Conservation (phyloP, 768 basidiomycete species). For the Lactarius tabidus region DNA sequence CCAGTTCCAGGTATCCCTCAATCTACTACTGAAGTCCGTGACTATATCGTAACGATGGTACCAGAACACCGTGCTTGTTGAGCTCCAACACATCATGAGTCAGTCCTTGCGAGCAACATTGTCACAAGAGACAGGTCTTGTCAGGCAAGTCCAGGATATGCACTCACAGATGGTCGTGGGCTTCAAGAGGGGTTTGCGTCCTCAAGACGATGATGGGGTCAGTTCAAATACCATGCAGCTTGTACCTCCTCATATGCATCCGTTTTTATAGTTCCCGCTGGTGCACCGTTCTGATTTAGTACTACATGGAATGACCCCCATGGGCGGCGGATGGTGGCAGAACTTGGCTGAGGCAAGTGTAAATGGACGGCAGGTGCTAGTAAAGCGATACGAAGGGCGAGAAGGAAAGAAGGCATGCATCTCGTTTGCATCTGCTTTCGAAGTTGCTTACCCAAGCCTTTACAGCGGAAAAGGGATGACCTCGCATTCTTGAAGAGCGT, state of each 20-base stretch:
- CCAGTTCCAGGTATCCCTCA: slow-evolving; percentile 11
- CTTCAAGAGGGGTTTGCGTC: slow-evolving; percentile 6
- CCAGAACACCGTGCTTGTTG: slow-evolving; percentile 13
- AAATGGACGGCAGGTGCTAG: slow-evolving; percentile 8
- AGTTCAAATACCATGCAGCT: not conserved
- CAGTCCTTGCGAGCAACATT: not conserved
- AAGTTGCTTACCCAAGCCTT: not conserved
- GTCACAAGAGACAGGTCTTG: slow-evolving; percentile 16
- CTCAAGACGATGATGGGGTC: slow-evolving; percentile 16
- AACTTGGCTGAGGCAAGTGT: slow-evolving; percentile 4
- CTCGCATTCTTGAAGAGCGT: slow-evolving; percentile 10
- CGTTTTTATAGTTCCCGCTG: slow-evolving; percentile 12
- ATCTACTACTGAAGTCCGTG: not conserved
- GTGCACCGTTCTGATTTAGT: slow-evolving; percentile 11
- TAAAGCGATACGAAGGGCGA: slow-evolving; percentile 12
- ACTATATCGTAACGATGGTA: not conserved
- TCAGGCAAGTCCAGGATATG: slow-evolving; percentile 11
- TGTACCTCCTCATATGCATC: not conserved
- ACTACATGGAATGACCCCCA: slow-evolving; percentile 8
- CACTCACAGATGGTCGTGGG: slow-evolving; percentile 14
- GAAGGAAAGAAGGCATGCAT: slow-evolving; percentile 9
- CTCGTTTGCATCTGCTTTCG: not conserved
- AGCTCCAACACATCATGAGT: slow-evolving; percentile 15
- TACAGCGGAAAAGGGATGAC: slow-evolving; percentile 11
- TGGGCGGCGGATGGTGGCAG: slow-evolving; percentile 9